Base-by-base conservation (phyloP, 306 rosid genomes). In the Dalbergia oliveri region DNA sequence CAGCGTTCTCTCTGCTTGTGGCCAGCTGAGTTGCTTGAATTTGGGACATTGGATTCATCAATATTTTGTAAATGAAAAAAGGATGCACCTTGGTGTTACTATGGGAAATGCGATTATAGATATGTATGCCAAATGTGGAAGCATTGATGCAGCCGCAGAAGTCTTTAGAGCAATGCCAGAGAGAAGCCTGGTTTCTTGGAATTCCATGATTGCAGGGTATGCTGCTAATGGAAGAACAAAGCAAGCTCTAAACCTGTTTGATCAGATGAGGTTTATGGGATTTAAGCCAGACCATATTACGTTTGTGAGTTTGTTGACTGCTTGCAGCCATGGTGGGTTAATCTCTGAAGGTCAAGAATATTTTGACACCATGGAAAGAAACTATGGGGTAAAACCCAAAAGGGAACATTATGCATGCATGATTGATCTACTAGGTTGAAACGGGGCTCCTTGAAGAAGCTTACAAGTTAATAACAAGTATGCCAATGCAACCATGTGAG, bases 121-220 rank as follows among this genome's bases (percentile, higher is more conserved):
- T 80, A 91, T 93, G 97, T 91, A 93, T 83, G 94, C 94, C 45
- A 93, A 93, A 65, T 91, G 97, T 82, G 97, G 97, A 67, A 79
- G 80, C 78, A 85, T 93, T 31, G 77, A 76, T 34, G 76, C 81
- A 1, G 90, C 97, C 6, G 76, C 84, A 26, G 74, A 86, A 66
- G 74, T 93, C 70, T 93, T 93, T 15, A 11, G 59, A 23, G 69
- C 79, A 82, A 91, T 82, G 87, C 11, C 85, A 43, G 79, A 81
- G 78, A 76, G 83, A 83, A 86, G 87, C 79, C 57, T 93, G 74
- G 79, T 93, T 69, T 91, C 96, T 44, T 93, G 92, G 96, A 93
- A 91, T 83, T 82, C 94, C 50, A 87, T 93, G 87, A 89, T 93
- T 77, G 79, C 90, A 4, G 92, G 87, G 51, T 89, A 84, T 80